phyloP scores from a whole-genome alignment of 805 yeast genomes.

The Nakazawaea populi region DNA sequence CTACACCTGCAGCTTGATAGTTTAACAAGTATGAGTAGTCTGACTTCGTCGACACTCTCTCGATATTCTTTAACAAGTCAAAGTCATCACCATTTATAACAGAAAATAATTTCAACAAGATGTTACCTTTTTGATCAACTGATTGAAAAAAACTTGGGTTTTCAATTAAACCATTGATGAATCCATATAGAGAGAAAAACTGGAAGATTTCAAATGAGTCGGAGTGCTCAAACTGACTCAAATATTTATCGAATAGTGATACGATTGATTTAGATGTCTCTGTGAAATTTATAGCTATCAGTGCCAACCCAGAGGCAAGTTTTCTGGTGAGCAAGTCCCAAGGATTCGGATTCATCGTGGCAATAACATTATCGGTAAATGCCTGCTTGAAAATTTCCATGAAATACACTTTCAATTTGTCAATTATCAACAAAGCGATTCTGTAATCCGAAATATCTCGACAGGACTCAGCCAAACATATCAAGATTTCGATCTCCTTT shows the following conservation, averaged over 20 bases:
- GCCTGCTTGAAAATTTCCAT: constrained; percentile 44
- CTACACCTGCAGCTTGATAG: constrained; percentile 1
- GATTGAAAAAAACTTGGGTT: not conserved
- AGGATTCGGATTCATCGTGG: constrained; percentile 30
- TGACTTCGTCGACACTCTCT: not conserved
- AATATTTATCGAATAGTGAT: constrained; percentile 19
- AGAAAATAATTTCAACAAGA: not conserved
- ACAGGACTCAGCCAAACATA: constrained; percentile 39
- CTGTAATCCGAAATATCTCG: constrained; percentile 24
- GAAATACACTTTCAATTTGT: constrained; percentile 40
- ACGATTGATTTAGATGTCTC: constrained; percentile 16
- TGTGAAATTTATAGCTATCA: constrained; percentile 21
- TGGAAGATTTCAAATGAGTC: constrained; percentile 13
- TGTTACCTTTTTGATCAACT: not conserved
- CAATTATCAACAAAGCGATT: constrained; percentile 35
- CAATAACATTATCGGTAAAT: constrained; percentile 32
- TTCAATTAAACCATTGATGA: constrained; percentile 25
- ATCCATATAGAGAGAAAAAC: constrained; percentile 31
- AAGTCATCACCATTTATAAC: constrained; percentile 34
- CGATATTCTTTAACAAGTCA: constrained; percentile 49
- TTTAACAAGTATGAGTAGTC: not conserved
- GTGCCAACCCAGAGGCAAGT: constrained; percentile 25
- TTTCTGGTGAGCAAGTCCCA: constrained; percentile 31
- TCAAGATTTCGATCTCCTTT: constrained; percentile 49
- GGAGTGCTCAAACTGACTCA: constrained; percentile 10